Conservation (phyloP, 148 eudicot genomes). For the Cornus kousa region DNA sequence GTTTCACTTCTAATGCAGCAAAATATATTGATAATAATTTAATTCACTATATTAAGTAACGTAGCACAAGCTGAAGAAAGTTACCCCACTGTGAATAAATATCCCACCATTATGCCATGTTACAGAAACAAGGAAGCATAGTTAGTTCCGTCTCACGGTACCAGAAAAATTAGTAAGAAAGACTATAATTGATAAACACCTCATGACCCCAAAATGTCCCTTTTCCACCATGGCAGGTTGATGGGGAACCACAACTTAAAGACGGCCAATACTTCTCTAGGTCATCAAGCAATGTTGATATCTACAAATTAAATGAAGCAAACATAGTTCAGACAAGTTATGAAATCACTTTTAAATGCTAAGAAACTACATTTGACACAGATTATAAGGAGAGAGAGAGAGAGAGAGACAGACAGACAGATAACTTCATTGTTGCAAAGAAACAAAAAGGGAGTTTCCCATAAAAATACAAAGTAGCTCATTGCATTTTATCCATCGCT, state of each 20-base stretch:
- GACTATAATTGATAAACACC: conserved; percentile 40
- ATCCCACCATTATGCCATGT: conserved; percentile 38
- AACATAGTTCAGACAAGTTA: conserved; percentile 1
- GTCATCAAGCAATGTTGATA: conserved; percentile 52
- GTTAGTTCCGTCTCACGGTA: conserved; percentile 37
- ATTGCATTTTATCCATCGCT: not conserved
- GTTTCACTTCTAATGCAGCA: conserved; percentile 2
- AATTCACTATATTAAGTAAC: not conserved
- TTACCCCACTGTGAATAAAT: conserved; percentile 83
- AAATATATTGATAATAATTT: not conserved
- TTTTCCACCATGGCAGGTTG: conserved; percentile 69
- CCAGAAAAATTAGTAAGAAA: conserved; percentile 15
- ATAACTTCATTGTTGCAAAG: not conserved
- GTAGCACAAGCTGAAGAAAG: conserved; percentile 30
- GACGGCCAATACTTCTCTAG: conserved; percentile 88
- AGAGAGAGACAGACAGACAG: no score
- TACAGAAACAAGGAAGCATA: conserved; percentile 21
- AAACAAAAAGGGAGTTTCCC: not conserved
- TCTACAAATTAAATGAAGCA: conserved; percentile 37
- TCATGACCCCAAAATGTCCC: conserved; percentile 95
- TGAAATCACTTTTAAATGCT: not conserved
- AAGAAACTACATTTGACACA: not conserved
- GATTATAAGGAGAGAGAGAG: no score
- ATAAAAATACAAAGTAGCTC: not conserved
- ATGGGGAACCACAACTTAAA: conserved; percentile 65